Conservation (phyloP, 2,329 filamentous ascomycete genomes). For the Penicillium sp. region DNA sequence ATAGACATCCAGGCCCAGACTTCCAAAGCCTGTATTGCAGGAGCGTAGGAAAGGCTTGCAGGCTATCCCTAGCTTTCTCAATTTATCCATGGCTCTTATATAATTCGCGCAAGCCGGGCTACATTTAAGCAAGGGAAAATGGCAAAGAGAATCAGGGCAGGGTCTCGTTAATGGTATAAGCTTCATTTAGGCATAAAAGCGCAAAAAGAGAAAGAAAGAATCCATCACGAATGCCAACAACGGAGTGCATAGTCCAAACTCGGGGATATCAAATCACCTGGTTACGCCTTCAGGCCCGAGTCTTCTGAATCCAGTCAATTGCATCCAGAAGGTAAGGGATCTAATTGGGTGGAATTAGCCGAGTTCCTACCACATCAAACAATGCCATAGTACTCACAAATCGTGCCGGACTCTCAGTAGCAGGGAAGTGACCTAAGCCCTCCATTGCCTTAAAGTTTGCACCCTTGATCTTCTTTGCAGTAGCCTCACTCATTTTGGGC, state of each 20-base stretch:
- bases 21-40: too few relatives aligned
- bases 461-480: conserved; percentile 1
- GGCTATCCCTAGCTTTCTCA: too few relatives aligned
- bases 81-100: too few relatives aligned
- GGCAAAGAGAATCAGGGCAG: too few relatives aligned
- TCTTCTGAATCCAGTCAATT: conserved; percentile 1
- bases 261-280: too few relatives aligned
- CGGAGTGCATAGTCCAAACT: too few relatives aligned
- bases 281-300: not conserved
- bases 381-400: not conserved
- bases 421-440: conserved; percentile 4
- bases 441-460: conserved; percentile 4
- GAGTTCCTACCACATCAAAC: not conserved
- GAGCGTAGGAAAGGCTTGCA: too few relatives aligned
- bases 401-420: conserved; percentile 1
- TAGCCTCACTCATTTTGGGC: not conserved
- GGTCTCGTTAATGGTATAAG: too few relatives aligned
- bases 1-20: too few relatives aligned
- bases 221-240: not conserved
- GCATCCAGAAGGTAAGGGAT: not conserved
- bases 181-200: not conserved
- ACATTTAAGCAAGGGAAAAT: too few relatives aligned
- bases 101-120: too few relatives aligned
- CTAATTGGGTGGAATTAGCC: not conserved
- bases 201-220: not conserved